Base-by-base conservation (phyloP, 2,329 filamentous ascomycete species). In the Teratosphaeriaceae sp. region DNA sequence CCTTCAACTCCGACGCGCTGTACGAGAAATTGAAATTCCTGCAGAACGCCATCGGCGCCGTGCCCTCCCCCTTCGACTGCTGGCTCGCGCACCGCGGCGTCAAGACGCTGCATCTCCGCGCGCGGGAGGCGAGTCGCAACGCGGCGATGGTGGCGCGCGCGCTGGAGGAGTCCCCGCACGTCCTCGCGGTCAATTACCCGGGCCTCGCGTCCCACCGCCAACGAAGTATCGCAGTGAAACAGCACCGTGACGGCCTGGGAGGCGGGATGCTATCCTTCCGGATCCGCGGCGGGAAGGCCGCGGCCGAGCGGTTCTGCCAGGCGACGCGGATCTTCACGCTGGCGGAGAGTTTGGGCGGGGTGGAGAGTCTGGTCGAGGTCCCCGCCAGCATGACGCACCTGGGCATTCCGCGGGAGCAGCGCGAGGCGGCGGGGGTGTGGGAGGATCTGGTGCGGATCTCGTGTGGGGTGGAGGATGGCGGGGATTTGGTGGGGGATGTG, bases 241-340 rank as follows among this genome's bases (percentile, higher is more conserved):
- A 98, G 72, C 92, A 98, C 72, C 85, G 92, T 54, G 78, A 94
- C 56, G 92, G 85, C 49, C 84, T 97, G 77, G 92, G 92, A 47
- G 92, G 92, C 55, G 92, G 92, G 48, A 98, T 98, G 92, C 80
- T 98, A 33, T 90, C 85, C 45, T 98, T 98, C 81, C 84, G 92
- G 53, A 86, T 98, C 65, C 79, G 80, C 52, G 92, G 90, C 44
- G 92, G 92, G 26, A 79, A 88, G 59, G 76, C 75, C 35, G 90
- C 90, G 1, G 92, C 92, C 12, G 85, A 94, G 69, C 78, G 82
- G 40, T 98, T 98, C 78, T 97, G 92, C 75, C 82, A 92, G 67
- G 71, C 77, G 46, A 96, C 89, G 33, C 80, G 80, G 60, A 81
- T 98, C 65, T 97, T 95, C 70, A 95, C 88, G 1, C 76, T 98